phyloP scores from a whole-genome alignment of 2,329 filamentous ascomycete genomes.

The Claviceps sp. region DNA sequence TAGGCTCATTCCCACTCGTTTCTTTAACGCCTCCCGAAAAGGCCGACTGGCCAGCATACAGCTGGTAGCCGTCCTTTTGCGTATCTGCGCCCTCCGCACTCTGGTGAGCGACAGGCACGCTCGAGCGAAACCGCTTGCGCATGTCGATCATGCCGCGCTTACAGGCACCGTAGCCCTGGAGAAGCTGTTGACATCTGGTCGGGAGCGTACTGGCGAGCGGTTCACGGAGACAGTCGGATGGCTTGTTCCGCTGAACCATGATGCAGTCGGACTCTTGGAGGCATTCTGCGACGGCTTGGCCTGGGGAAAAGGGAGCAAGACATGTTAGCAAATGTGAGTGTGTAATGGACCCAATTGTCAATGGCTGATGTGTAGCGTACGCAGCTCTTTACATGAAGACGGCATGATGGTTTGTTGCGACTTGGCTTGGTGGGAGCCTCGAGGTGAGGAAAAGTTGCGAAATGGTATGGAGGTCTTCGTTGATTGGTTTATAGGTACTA shows the following conservation, averaged over 20 bases:
- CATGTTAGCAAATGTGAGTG: background rate
- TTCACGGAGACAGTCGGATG: constrained; percentile 74
- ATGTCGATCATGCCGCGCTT: constrained; percentile 95
- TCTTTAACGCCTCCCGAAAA: constrained; percentile 51
- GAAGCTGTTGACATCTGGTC: constrained; percentile 79
- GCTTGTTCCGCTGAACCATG: constrained; percentile 76
- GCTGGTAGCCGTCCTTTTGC: constrained; percentile 44
- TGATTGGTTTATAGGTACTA: background rate
- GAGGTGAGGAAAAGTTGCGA: background rate
- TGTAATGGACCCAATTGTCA: background rate
- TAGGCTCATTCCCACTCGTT: constrained; percentile 54
- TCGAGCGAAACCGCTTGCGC: constrained; percentile 94
- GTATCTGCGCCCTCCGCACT: constrained; percentile 41
- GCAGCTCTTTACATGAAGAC: constrained; percentile 90
- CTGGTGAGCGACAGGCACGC: constrained; percentile 64
- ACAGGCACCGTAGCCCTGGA: constrained; percentile 87
- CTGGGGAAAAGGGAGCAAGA: constrained; percentile 31
- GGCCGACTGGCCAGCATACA: constrained; percentile 67
- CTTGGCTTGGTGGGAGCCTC: background rate
- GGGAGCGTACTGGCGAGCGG: constrained; percentile 75
- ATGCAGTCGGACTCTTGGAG: constrained; percentile 95
- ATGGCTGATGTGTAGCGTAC: constrained; percentile 40
- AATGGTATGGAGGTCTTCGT: background rate
- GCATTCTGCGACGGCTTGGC: constrained; percentile 82
- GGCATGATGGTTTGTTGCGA: constrained; percentile 46